These are phyloP conservation scores for Ganoderma sinense DNA, from an alignment of 1,284 basidiomycete genomes.

Conservation along the genomic window DNA sequence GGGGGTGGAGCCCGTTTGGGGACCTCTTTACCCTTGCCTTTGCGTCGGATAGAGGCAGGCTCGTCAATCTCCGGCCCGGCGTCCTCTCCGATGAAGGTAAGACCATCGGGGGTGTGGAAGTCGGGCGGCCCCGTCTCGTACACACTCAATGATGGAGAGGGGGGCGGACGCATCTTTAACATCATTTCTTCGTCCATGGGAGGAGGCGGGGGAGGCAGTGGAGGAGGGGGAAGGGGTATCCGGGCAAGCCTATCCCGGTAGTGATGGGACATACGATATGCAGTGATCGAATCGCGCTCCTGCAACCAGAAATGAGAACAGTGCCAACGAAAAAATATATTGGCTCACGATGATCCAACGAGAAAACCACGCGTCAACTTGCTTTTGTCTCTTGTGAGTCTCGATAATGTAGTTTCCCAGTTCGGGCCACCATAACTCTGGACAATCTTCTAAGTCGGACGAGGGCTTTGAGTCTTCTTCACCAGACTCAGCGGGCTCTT, in stretches of 20 bases:
- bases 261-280: slow-evolving; percentile 65
- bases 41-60: slow-evolving; percentile 47
- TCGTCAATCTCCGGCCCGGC: slow-evolving; percentile 53
- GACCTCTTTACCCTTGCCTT: slow-evolving; percentile 47
- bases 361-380: slow-evolving; percentile 77
- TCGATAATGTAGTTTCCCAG: slow-evolving; percentile 72
- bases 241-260: slow-evolving; percentile 71
- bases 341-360: slow-evolving; percentile 61
- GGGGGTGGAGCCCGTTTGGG: slow-evolving; percentile 56
- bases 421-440: slow-evolving; percentile 76
- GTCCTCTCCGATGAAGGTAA: slow-evolving; percentile 45
- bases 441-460: slow-evolving; percentile 81
- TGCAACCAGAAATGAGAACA: slow-evolving; percentile 39
- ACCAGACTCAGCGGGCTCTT: slow-evolving; percentile 45
- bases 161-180: slow-evolving; percentile 37
- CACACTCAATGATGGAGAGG: slow-evolving; percentile 35
- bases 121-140: slow-evolving; percentile 33
- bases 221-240: slow-evolving; percentile 64
- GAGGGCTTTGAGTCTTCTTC: slow-evolving; percentile 61
- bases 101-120: slow-evolving; percentile 36
- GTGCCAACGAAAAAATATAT: too few species aligned
- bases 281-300: slow-evolving; percentile 73
- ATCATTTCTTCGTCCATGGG: slow-evolving; percentile 50
- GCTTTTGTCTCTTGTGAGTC: slow-evolving; percentile 73
- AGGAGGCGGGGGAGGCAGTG: slow-evolving; percentile 45